Percentiles rank a stretch among this genome's conserved stretches.
These are phyloP conservation scores for Globisporangium lucens DNA, from an alignment of 352 stramenopile species.

Conservation along the genomic window DNA sequence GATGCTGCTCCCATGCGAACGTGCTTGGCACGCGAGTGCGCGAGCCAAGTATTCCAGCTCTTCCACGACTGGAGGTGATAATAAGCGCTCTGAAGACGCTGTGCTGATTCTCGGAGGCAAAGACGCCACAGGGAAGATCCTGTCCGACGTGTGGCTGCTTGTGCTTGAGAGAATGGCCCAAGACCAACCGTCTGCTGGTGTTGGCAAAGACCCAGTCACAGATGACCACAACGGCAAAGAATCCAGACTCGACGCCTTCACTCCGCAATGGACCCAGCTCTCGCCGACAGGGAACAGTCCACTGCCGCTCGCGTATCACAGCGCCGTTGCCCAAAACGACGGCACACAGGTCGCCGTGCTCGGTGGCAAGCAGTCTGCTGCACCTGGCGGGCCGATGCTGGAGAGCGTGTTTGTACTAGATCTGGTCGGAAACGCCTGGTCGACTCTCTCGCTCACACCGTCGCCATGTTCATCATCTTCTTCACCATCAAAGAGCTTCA, in stretches of 20 bases:
- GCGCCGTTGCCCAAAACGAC: slow-evolving; percentile 28
- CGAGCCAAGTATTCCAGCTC: slow-evolving; percentile 19
- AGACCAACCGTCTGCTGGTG: neutral
- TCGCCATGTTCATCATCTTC: neutral
- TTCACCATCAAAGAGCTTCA: slow-evolving; percentile 1
- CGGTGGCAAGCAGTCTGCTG: slow-evolving; percentile 30
- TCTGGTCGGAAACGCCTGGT: slow-evolving; percentile 44
- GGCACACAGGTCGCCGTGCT: slow-evolving; percentile 44
- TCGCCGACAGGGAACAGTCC: slow-evolving; percentile 46
- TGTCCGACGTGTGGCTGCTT: slow-evolving; percentile 52
- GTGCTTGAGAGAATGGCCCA: slow-evolving; percentile 17
- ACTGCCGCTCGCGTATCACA: slow-evolving; percentile 49
- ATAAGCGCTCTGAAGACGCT: slow-evolving; percentile 21
- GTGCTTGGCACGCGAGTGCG: slow-evolving; percentile 48
- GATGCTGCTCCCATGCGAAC: slow-evolving; percentile 10
- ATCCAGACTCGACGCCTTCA: neutral
- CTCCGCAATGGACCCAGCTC: slow-evolving; percentile 34
- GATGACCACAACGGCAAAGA: slow-evolving; percentile 9
- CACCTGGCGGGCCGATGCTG: slow-evolving; percentile 22
- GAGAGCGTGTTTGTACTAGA: slow-evolving; percentile 47
- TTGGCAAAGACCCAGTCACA: neutral
- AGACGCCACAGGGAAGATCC: slow-evolving; percentile 26
- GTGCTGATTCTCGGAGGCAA: slow-evolving; percentile 53
- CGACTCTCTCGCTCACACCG: slow-evolving; percentile 19
- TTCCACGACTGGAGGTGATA: slow-evolving; percentile 7